Percentiles rank a stretch among this genome's conserved stretches.
These are phyloP conservation scores for Quercus glauca DNA, from an alignment of 306 rosid genomes.

Conservation along the genomic window DNA sequence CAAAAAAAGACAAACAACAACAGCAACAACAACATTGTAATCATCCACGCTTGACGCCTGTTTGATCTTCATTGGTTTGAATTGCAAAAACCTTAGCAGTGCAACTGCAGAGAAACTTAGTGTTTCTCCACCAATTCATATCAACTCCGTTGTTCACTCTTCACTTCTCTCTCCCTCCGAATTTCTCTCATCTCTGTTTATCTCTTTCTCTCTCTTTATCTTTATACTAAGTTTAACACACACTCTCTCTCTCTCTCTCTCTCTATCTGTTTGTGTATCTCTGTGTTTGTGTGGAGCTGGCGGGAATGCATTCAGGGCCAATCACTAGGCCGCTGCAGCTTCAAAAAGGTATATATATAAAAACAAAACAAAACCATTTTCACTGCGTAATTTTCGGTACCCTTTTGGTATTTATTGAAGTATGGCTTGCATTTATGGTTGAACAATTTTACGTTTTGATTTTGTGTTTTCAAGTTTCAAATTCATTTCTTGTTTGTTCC, in stretches of 20 bases:
- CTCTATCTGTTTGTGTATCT: too few species aligned
- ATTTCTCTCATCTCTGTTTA: too few species aligned
- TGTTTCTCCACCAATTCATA: not conserved
- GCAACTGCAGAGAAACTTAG: not conserved
- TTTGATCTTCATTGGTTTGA: not conserved
- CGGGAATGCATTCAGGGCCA: conserved; percentile 15
- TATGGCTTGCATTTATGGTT: not conserved
- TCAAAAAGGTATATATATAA: not conserved
- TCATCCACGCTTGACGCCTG: too few species aligned
- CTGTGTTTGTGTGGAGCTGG: conserved; percentile 3
- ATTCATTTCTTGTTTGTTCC: not conserved
- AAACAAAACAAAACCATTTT: too few species aligned
- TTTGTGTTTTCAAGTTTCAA: not conserved
- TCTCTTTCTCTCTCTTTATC: too few species aligned
- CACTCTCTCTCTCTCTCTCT: too few species aligned
- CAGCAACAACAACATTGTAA: too few species aligned
- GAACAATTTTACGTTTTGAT: not conserved
- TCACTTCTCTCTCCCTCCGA: not conserved
- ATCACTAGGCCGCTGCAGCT: not conserved
- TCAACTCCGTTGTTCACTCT: not conserved
- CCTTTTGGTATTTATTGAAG: not conserved
- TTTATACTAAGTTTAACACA: too few species aligned
- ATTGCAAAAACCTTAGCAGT: not conserved
- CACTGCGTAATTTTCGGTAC: not conserved
- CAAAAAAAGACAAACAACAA: too few species aligned